Evolutionary conservation across 371 early-diverging fungal species (phyloP), one percentile per base, ranked within the genome.

Genomic region (Apophysomyces variabilis): DNA sequence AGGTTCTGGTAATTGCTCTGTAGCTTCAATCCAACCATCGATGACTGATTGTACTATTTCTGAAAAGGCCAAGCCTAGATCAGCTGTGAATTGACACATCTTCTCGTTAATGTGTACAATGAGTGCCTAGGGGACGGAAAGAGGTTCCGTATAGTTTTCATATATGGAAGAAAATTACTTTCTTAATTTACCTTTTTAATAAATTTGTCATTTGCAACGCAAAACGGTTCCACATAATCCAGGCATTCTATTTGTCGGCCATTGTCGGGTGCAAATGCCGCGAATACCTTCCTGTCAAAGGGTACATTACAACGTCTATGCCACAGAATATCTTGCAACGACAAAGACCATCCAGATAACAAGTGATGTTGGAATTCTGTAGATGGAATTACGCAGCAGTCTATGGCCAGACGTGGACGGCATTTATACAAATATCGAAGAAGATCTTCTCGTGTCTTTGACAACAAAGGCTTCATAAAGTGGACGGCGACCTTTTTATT

Each of bases 401-500:
- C 56, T 18, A 70, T 44, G 12, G 35, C 14, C 26, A 70, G 38
- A 1, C 41, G 47, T 9, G 47, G 47, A 37, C 70, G 66, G 5
- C 35, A 46, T 35, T 61, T 66, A 43, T 56, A 36, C n/a, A 70
- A 13, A 8, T 44, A 57, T n/a, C 60, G 44, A 18, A 70, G 38
- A n/a, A 70, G 38, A 43, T 70, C 64, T 1, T 62, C 46, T 4
- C 57, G 64, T 46, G 60, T 66, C 37, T 46, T 47, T 1, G 36
- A 16, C 5, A 58, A 7, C 12, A 66, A 54, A 16, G 66, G 64
- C 12, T 56, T 54, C 66, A 70, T 64, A 39, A 66, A 66, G 35
- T 66, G 66, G 21, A 70, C 57, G 0, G 66, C 66, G 3, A 66
- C 13, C 59, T 62, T 63, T 45, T 66, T 70, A n/a, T 70, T 57